These are phyloP conservation scores for Talaromyces trachyspermus DNA, from an alignment of 495 filamentous ascomycete species.

Conservation along the genomic window DNA sequence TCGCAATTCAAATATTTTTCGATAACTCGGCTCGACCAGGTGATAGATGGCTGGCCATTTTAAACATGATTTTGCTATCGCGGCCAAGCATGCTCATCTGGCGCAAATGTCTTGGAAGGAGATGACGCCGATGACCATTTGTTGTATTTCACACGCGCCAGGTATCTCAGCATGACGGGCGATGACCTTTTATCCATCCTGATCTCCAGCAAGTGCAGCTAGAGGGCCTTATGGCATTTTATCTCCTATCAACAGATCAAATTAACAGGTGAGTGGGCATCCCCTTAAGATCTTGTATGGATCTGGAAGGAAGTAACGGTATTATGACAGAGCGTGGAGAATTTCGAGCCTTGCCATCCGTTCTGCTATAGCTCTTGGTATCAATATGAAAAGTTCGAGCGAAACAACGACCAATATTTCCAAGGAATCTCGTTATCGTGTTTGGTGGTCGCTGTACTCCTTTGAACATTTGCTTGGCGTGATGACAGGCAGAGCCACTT, in stretches of 20 bases:
- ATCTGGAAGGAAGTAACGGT: background rate
- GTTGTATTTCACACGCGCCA: conserved; percentile 54
- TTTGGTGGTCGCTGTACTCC: conserved; percentile 61
- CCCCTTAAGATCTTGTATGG: background rate
- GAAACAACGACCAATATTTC: conserved; percentile 40
- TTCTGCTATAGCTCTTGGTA: conserved; percentile 51
- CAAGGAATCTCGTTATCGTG: conserved; percentile 55
- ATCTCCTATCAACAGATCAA: conserved; percentile 53
- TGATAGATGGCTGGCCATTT: conserved; percentile 51
- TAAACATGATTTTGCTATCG: conserved; percentile 65
- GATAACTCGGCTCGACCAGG: conserved; percentile 34
- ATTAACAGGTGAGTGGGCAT: conserved; percentile 51
- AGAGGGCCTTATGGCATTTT: conserved; percentile 51
- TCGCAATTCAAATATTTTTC: conserved; percentile 40
- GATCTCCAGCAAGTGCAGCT: conserved; percentile 59
- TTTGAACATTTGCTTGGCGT: conserved; percentile 53
- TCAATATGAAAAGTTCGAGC: conserved; percentile 56
- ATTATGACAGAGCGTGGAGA: conserved; percentile 49
- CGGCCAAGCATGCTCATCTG: conserved; percentile 50
- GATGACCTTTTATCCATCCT: conserved; percentile 48
- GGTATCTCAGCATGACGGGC: conserved; percentile 48
- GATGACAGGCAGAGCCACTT: conserved; percentile 60
- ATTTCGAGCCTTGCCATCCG: conserved; percentile 54
- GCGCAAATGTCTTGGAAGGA: conserved; percentile 40
- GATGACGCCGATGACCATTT: conserved; percentile 47